Percentiles rank a stretch among this genome's conserved stretches.
Conservation (phyloP, 2,329 filamentous ascomycete genomes). For the Nannizziopsis barbatae region DNA sequence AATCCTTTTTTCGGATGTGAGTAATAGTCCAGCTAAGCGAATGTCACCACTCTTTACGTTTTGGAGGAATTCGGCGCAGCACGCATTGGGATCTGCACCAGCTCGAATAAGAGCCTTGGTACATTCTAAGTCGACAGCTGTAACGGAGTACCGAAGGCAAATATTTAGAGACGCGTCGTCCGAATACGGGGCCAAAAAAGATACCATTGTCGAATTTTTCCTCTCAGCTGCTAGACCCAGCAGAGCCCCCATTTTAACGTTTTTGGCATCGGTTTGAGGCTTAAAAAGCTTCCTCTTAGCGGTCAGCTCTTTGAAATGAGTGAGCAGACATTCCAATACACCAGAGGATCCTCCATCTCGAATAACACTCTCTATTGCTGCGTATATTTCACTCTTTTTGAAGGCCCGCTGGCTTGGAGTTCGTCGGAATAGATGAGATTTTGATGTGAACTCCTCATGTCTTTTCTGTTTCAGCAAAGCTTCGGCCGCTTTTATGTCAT, state of each 20-base stretch:
- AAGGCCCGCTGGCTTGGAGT: slow-evolving; percentile 15
- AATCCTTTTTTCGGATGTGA: slow-evolving; percentile 12
- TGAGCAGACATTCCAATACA: slow-evolving; percentile 15
- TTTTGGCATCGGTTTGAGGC: slow-evolving; percentile 2
- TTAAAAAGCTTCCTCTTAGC: slow-evolving; percentile 14
- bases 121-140: slow-evolving; percentile 13
- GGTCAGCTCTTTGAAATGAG: slow-evolving; percentile 14
- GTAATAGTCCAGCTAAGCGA: slow-evolving; percentile 12
- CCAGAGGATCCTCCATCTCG: slow-evolving; percentile 12
- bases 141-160: slow-evolving; percentile 8
- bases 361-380: slow-evolving; percentile 16
- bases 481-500: slow-evolving; percentile 13
- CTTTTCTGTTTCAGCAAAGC: slow-evolving; percentile 13
- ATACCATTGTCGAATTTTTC: slow-evolving; percentile 11
- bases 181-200: slow-evolving; percentile 13
- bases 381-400: slow-evolving; percentile 14
- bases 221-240: slow-evolving; percentile 13
- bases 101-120: slow-evolving; percentile 13
- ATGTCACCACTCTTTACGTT: slow-evolving; percentile 11
- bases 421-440: slow-evolving; percentile 17
- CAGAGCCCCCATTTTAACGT: slow-evolving; percentile 9
- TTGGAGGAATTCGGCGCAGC: slow-evolving; percentile 12
- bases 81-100: slow-evolving; percentile 16
- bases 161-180: slow-evolving; percentile 11
- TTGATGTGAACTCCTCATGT: slow-evolving; percentile 16